phyloP scores from a whole-genome alignment of 768 basidiomycete species.

The Suillus hirtellus region DNA sequence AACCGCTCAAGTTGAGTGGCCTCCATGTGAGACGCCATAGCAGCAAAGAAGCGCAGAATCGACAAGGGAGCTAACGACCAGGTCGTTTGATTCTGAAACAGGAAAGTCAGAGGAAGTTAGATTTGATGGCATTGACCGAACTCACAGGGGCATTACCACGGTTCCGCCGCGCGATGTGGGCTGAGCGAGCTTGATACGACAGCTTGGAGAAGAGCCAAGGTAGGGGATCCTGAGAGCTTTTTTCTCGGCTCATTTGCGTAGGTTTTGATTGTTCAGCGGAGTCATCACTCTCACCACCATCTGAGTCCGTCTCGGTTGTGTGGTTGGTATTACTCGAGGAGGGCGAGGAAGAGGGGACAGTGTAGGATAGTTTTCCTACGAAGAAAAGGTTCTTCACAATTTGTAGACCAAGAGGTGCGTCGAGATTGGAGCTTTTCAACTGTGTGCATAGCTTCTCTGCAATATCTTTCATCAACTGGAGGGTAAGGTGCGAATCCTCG shows the following conservation, averaged over 20 bases:
- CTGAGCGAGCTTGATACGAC: constrained; percentile 82
- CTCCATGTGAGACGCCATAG: constrained; percentile 78
- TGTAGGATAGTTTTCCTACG: constrained; percentile 81
- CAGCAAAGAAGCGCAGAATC: constrained; percentile 90
- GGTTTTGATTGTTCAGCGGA: not conserved
- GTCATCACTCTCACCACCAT: constrained; percentile 25
- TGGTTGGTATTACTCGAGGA: constrained; percentile 25
- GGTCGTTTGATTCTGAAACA: constrained; percentile 49
- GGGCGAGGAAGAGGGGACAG: constrained; percentile 32
- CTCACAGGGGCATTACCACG: constrained; percentile 48
- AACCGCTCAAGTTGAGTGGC: constrained; percentile 58
- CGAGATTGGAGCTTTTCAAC: constrained; percentile 79
- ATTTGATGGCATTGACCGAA: constrained; percentile 11
- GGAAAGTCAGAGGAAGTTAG: constrained; percentile 7
- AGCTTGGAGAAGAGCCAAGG: constrained; percentile 95
- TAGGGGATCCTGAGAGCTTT: constrained; percentile 49
- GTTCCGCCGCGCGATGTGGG: constrained; percentile 69
- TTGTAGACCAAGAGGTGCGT: constrained; percentile 73
- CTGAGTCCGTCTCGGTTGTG: constrained; percentile 32
- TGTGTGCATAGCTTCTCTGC: constrained; percentile 75
- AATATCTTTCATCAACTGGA: constrained; percentile 59
- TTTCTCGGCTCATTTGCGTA: constrained; percentile 4
- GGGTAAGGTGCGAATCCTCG: constrained; percentile 49
- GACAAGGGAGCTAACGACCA: constrained; percentile 85
- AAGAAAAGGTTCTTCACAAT: constrained; percentile 93